phyloP scores from a whole-genome alignment of 169 alveolate genomes.

The Theileria equi region DNA sequence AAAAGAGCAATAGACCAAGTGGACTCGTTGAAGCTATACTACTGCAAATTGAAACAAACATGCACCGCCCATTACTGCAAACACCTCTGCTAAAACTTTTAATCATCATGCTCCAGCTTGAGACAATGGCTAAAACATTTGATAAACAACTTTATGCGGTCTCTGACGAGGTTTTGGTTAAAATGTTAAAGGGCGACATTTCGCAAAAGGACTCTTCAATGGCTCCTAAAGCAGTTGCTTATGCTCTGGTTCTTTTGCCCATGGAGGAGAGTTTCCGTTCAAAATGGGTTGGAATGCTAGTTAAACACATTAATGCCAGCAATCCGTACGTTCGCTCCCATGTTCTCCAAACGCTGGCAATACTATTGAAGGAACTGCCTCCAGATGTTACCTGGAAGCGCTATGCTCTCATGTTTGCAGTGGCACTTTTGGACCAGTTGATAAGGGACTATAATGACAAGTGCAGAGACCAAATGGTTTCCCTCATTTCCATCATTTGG shows the following conservation, averaged over 20 bases:
- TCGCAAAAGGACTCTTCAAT: slow-evolving; percentile 22
- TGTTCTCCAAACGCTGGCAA: slow-evolving; percentile 1
- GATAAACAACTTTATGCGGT: slow-evolving; percentile 27
- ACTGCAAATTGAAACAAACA: slow-evolving; percentile 49
- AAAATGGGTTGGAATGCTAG: slow-evolving; percentile 36
- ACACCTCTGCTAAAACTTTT: slow-evolving; percentile 42
- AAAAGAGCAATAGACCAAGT: slow-evolving; percentile 10
- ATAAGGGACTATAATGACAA: slow-evolving; percentile 18
- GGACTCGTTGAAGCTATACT: slow-evolving; percentile 40
- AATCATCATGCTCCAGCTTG: slow-evolving; percentile 10
- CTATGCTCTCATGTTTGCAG: slow-evolving; percentile 37
- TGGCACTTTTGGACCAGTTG: slow-evolving; percentile 27
- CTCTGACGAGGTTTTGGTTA: slow-evolving; percentile 22
- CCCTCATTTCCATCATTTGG: slow-evolving; percentile 33
- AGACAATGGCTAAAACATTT: not conserved
- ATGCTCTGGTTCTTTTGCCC: slow-evolving; percentile 20
- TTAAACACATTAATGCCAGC: slow-evolving; percentile 47
- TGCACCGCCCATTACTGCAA: slow-evolving; percentile 40
- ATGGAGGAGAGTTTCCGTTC: slow-evolving; percentile 51
- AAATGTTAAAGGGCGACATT: slow-evolving; percentile 44
- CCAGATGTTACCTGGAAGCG: slow-evolving; percentile 45
- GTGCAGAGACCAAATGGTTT: slow-evolving; percentile 40
- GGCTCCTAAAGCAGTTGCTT: slow-evolving; percentile 18
- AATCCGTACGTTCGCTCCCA: slow-evolving; percentile 20
- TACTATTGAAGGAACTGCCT: slow-evolving; percentile 19